Evolutionary conservation across 768 basidiomycete genomes (phyloP).

Genomic region (Grammothele lineata): DNA sequence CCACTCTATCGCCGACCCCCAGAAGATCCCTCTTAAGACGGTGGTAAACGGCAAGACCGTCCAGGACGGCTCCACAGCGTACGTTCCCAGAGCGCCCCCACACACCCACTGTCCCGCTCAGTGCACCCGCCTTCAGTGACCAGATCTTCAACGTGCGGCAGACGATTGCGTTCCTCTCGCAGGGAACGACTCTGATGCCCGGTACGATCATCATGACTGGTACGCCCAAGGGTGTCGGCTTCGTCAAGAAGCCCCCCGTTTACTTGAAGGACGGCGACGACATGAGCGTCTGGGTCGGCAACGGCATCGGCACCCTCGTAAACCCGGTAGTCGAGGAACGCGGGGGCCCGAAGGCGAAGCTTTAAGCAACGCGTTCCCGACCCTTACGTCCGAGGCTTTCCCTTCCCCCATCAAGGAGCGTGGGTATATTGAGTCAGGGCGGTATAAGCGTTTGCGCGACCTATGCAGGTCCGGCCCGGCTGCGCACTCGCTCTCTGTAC

Average conservation of each 20-base stretch:
- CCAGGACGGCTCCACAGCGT: conserved; percentile 81
- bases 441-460: too few species aligned
- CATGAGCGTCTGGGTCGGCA: conserved; percentile 62
- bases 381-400: too few species aligned
- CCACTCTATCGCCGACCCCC: conserved; percentile 59
- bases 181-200: conserved; percentile 78
- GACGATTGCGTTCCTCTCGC: conserved; percentile 77
- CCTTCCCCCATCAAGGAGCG: too few species aligned
- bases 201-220: conserved; percentile 83
- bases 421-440: too few species aligned
- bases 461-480: too few species aligned
- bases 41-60: conserved; percentile 61
- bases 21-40: conserved; percentile 56
- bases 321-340: conserved; percentile 76
- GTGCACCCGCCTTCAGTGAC: conserved; percentile 40
- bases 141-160: conserved; percentile 79
- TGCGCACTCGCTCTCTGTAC: too few species aligned
- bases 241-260: conserved; percentile 63
- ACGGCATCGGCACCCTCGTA: conserved; percentile 74
- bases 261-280: conserved; percentile 74
- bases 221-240: conserved; percentile 81
- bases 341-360: conserved; percentile 31
- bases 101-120: background rate
- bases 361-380: conserved; percentile 36
- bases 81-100: conserved; percentile 23